phyloP scores from a whole-genome alignment of 139 green algal species.

The Chlorokybus atmophyticus region DNA sequence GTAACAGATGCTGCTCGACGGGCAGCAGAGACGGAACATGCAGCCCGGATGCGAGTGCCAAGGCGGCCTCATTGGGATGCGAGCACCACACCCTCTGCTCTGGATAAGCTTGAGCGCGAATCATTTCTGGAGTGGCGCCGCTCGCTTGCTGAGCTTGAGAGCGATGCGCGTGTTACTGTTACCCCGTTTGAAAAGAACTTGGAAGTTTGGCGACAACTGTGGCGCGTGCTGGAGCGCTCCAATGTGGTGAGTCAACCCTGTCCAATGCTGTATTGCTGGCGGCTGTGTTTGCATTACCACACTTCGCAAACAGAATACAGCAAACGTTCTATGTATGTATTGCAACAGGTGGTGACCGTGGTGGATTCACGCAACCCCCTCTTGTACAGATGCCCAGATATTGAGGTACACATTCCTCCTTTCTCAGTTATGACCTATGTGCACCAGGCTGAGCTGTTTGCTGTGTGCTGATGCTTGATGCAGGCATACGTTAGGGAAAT shows the following conservation, averaged over 20 bases:
- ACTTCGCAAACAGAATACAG: too few relatives aligned
- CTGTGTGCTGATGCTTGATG: conserved; percentile 3
- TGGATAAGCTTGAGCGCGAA: conserved; percentile 58
- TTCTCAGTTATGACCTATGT: background rate
- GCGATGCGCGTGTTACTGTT: conserved; percentile 70
- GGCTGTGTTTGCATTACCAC: too few relatives aligned
- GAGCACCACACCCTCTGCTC: conserved; percentile 52
- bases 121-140: conserved; percentile 84
- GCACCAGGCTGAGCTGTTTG: background rate
- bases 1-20: too few relatives aligned
- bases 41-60: too few relatives aligned
- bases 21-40: too few relatives aligned
- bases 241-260: conserved; percentile 58
- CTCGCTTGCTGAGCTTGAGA: conserved; percentile 62
- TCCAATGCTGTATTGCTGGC: too few relatives aligned
- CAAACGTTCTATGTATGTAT: background rate
- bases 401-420: conserved; percentile 38
- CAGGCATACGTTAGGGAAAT: conserved; percentile 52
- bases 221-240: conserved; percentile 86
- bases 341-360: conserved; percentile 49
- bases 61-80: conserved; percentile 66
- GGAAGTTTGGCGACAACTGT: conserved; percentile 97
- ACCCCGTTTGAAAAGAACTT: conserved; percentile 99
- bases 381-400: conserved; percentile 72
- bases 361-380: conserved; percentile 88